These are phyloP conservation scores for Cyclocybe cylindracea DNA, from an alignment of 768 basidiomycete species.

Conservation along the genomic window DNA sequence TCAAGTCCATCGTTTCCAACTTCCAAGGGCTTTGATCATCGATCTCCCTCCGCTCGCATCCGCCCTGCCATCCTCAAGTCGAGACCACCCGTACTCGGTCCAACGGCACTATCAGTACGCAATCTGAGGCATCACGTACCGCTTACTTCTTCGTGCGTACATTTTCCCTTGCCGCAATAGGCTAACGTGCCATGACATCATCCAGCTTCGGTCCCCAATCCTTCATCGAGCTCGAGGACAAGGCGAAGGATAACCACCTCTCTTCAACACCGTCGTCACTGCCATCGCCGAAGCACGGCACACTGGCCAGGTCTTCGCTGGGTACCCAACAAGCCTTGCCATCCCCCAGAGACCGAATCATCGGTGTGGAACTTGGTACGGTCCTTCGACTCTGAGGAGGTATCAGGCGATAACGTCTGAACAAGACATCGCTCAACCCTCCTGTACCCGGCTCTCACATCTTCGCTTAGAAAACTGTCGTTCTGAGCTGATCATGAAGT, in stretches of 20 bases:
- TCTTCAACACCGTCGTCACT: conserved; percentile 52
- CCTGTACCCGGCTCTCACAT: conserved; percentile 27
- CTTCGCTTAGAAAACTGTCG: conserved; percentile 17
- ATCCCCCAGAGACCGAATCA: conserved; percentile 69
- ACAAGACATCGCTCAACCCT: conserved; percentile 39
- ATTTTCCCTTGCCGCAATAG: no score
- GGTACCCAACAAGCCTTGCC: conserved; percentile 71
- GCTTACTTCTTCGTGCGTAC: no score
- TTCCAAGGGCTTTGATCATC: no score
- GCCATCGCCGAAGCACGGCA: conserved; percentile 51
- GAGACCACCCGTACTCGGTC: no score
- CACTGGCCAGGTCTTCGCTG: conserved; percentile 77
- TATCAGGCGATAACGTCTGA: conserved; percentile 58
- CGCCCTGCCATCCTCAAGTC: no score
- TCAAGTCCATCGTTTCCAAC: no score
- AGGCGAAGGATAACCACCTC: conserved; percentile 48
- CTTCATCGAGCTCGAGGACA: conserved; percentile 68
- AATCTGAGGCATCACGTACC: no score
- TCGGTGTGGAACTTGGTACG: conserved; percentile 51
- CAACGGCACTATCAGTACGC: no score
- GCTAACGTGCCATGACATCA: no score
- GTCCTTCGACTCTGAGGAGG: conserved; percentile 49
- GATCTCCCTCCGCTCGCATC: no score
- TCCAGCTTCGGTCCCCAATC: conserved; percentile 13
- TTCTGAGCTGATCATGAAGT: no score